Conservation (phyloP, 2,329 filamentous ascomycete species). For the Talaromyces sp. region DNA sequence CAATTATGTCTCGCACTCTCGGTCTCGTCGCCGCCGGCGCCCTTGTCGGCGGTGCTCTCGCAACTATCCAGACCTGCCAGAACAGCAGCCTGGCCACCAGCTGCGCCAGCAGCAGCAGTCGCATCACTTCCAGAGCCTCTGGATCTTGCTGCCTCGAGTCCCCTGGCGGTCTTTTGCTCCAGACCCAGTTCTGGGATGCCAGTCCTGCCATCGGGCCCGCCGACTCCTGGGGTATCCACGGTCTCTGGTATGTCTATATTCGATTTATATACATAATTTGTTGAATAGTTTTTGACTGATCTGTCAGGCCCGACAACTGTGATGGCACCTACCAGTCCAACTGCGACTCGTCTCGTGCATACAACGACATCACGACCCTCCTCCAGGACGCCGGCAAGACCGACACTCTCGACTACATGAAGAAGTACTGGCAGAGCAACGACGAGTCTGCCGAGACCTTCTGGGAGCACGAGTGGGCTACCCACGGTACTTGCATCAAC, state of each 20-base stretch:
- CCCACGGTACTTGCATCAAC: conserved; percentile 67
- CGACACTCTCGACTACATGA: conserved; percentile 52
- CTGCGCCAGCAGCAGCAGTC: conserved; percentile 32
- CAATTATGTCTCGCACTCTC: conserved; percentile 6
- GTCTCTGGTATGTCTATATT: conserved; percentile 41
- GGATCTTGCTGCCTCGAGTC: conserved; percentile 55
- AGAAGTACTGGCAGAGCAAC: conserved; percentile 56
- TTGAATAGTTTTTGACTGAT: neutral
- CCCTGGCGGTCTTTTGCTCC: conserved; percentile 51
- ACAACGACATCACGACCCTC: conserved; percentile 53
- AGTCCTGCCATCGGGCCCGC: conserved; percentile 48
- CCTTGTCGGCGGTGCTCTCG: conserved; percentile 12
- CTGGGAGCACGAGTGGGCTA: conserved; percentile 67
- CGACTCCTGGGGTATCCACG: conserved; percentile 55
- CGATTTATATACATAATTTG: neutral
- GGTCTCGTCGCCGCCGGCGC: conserved; percentile 4
- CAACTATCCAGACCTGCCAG: conserved; percentile 24
- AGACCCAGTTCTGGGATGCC: conserved; percentile 58
- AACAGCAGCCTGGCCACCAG: conserved; percentile 48
- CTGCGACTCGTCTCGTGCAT: conserved; percentile 50
- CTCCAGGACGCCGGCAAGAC: conserved; percentile 44
- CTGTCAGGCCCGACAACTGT: conserved; percentile 44
- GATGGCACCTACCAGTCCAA: conserved; percentile 52
- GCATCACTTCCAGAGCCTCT: conserved; percentile 20
- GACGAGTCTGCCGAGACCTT: conserved; percentile 50